phyloP scores from a whole-genome alignment of 768 basidiomycete species.

The Tephrocybe sp. region DNA sequence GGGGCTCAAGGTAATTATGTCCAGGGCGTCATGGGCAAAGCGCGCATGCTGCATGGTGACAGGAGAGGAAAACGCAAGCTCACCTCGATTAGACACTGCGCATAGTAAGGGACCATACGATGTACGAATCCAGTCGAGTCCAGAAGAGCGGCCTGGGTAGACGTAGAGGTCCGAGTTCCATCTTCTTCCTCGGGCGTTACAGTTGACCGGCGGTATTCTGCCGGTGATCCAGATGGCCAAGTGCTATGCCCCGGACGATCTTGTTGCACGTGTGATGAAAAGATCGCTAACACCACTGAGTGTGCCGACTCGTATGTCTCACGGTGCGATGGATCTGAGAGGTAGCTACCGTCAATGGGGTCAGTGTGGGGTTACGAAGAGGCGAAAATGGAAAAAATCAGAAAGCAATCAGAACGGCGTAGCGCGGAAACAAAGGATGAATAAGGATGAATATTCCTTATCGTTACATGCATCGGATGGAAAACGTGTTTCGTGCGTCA shows the following conservation, averaged over 20 bases:
- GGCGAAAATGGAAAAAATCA: not conserved
- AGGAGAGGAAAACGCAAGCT: slow-evolving; percentile 15
- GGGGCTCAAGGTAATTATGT: not conserved
- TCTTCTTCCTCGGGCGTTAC: slow-evolving; percentile 7
- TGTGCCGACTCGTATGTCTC: slow-evolving; percentile 89
- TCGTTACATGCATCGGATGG: too few species aligned
- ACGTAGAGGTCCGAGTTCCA: slow-evolving; percentile 7
- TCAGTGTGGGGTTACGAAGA: slow-evolving; percentile 13
- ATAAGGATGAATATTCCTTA: not conserved
- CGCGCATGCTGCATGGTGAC: not conserved
- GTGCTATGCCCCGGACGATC: slow-evolving; percentile 20
- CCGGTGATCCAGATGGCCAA: slow-evolving; percentile 2
- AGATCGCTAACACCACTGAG: slow-evolving; percentile 76
- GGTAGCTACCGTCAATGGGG: slow-evolving; percentile 44
- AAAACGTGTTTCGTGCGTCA: too few species aligned
- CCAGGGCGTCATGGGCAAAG: not conserved
- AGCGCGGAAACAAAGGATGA: not conserved
- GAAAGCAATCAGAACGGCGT: not conserved
- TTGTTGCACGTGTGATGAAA: slow-evolving; percentile 57
- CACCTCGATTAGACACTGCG: slow-evolving; percentile 70
- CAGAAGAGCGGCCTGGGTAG: slow-evolving; percentile 14
- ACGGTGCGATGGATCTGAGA: slow-evolving; percentile 57
- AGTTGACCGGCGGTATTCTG: not conserved
- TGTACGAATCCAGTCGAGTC: slow-evolving; percentile 43
- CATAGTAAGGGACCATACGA: slow-evolving; percentile 74